A percentile compares a stretch with the other conserved stretches of the same genome.
These are phyloP conservation scores for Schoenoplectus triqueter DNA, from an alignment of 202 grass and related monocot genomes.

Conservation along the genomic window DNA sequence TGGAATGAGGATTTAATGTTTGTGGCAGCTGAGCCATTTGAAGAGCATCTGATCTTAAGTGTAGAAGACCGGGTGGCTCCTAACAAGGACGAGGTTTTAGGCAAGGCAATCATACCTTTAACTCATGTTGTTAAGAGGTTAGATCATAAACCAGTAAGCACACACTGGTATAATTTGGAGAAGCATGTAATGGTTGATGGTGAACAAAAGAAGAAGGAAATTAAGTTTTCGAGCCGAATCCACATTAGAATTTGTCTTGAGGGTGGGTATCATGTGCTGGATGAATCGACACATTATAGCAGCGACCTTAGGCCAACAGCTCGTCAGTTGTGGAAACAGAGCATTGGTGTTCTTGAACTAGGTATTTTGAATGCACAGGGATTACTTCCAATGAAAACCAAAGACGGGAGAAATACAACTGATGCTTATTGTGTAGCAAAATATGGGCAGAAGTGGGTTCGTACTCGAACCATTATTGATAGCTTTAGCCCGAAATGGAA, in stretches of 20 bases:
- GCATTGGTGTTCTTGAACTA: conserved; percentile 65
- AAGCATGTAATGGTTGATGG: conserved; percentile 56
- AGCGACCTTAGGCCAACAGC: conserved; percentile 70
- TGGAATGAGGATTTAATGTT: conserved; percentile 83
- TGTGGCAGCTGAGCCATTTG: conserved; percentile 65
- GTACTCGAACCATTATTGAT: conserved; percentile 62
- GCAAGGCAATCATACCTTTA: conserved; percentile 49
- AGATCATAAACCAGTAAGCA: conserved; percentile 48
- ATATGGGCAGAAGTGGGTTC: conserved; percentile 72
- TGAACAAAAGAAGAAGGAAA: conserved; percentile 56
- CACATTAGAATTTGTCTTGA: conserved; percentile 64
- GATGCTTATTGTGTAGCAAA: conserved; percentile 75
- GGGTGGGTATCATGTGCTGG: conserved; percentile 73
- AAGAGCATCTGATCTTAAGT: conserved; percentile 64
- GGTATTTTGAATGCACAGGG: conserved; percentile 62
- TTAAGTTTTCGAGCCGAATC: conserved; percentile 63
- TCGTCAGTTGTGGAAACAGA: conserved; percentile 63
- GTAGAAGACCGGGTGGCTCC: conserved; percentile 54
- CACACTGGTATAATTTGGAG: conserved; percentile 57
- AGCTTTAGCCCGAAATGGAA: conserved; percentile 66
- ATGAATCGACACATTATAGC: conserved; percentile 67
- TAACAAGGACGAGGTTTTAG: conserved; percentile 59
- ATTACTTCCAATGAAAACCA: conserved; percentile 63
- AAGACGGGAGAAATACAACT: conserved; percentile 61
- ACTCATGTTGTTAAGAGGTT: conserved; percentile 52